phyloP scores from a whole-genome alignment of 441 rosid genomes.

The Syzygium syzygioides region DNA sequence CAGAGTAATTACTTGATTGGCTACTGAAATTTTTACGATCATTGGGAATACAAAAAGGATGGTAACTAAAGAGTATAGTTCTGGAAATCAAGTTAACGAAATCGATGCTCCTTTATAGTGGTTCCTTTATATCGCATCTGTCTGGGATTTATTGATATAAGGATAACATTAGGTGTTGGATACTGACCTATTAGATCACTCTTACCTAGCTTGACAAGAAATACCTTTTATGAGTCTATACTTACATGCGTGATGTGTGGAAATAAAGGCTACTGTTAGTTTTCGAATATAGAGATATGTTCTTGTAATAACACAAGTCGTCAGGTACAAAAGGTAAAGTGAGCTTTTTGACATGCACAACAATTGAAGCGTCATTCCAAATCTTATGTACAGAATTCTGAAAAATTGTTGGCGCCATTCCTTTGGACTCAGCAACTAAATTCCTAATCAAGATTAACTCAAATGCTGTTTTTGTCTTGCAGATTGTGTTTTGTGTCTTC shows the following conservation, averaged over 20 bases:
- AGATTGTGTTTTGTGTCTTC: conserved; percentile 55
- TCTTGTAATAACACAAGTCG: neutral
- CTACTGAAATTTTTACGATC: neutral
- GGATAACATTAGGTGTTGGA: neutral
- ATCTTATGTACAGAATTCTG: neutral
- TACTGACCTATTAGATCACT: neutral
- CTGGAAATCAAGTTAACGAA: neutral
- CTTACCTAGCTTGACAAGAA: neutral
- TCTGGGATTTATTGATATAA: neutral
- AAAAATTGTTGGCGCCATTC: neutral
- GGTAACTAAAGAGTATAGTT: neutral
- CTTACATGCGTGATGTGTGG: neutral
- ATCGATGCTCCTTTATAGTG: neutral
- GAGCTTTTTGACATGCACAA: neutral
- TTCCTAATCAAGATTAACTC: neutral
- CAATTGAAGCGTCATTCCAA: neutral
- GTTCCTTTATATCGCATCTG: neutral
- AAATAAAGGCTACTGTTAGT: neutral
- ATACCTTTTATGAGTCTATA: neutral
- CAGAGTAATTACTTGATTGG: neutral
- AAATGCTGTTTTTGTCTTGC: neutral
- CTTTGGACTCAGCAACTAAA: neutral
- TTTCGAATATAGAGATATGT: neutral
- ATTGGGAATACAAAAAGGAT: neutral
- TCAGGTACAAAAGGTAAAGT: neutral